phyloP scores from a whole-genome alignment of 352 stramenopile genomes.

The Pythium oligandrum region DNA sequence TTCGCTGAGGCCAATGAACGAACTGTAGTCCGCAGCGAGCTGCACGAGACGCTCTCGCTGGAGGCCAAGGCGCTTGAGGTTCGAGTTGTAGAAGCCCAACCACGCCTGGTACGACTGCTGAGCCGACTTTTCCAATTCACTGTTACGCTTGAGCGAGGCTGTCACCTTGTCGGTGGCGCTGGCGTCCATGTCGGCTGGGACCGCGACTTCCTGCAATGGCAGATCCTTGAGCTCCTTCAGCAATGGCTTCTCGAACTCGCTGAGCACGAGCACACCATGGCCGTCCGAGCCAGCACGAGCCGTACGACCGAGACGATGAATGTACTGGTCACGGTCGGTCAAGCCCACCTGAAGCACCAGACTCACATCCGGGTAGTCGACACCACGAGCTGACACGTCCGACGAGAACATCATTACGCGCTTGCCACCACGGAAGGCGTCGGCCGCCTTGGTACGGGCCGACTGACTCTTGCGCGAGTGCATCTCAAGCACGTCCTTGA shows the following conservation, averaged over 20 bases:
- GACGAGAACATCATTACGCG: constrained; percentile 92
- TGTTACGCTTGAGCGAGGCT: constrained; percentile 32
- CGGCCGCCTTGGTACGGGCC: constrained; percentile 78
- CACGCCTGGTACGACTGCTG: constrained; percentile 92
- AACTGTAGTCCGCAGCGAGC: constrained; percentile 39
- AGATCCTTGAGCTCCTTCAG: constrained; percentile 68
- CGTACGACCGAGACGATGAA: constrained; percentile 94
- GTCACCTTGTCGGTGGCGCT: constrained; percentile 23
- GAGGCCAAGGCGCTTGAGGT: constrained; percentile 40
- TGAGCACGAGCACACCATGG: constrained; percentile 76
- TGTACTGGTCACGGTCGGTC: constrained; percentile 92
- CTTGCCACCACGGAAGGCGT: constrained; percentile 86
- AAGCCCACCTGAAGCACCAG: constrained; percentile 81
- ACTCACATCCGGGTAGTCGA: constrained; percentile 95
- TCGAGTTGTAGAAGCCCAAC: constrained; percentile 93
- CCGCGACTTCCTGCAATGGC: constrained; percentile 33
- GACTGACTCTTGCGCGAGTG: constrained; percentile 95
- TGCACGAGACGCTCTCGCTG: constrained; percentile 47
- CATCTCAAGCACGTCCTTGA: constrained; percentile 89
- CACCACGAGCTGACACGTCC: constrained; percentile 92
- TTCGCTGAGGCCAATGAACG: constrained; percentile 33
- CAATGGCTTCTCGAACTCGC: constrained; percentile 77
- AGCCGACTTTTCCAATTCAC: constrained; percentile 69
- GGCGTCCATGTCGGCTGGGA: constrained; percentile 15
- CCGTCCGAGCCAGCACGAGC: constrained; percentile 86